Evolutionary conservation across 306 rosid genomes (phyloP), one percentile per base, ranked within the genome.

Genomic region (Acacia crassicarpa): DNA sequence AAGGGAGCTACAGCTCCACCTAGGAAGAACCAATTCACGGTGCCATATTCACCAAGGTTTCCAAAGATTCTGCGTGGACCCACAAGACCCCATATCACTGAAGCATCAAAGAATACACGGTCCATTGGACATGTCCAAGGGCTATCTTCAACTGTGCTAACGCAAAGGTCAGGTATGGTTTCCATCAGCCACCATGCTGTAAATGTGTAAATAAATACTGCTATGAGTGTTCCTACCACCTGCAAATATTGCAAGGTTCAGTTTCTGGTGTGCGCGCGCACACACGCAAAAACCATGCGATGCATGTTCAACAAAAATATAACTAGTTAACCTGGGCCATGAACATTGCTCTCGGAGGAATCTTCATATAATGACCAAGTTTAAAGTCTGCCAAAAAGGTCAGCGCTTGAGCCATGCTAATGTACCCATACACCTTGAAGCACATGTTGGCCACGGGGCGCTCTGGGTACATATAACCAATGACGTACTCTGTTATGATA

Each of bases 281-380:
- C 11, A 23, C 3, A 3, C 10, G 4, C 10, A 58, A 58, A 22
- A 22, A 58, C 20, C 33, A 13, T 13, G 16, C 38, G 1, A 72
- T 46, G 59, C 41, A 23, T 45, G 41, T 27, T 25, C 23, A 15
- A 12, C 23, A 20, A 71, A 72, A 49, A 75, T 25, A 54, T 38
- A 81, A 70, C 78, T 67, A 38, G 8, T 38, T 38, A 23, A 94
- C 98, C 91, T 94, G 98, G 40, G 94, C 97, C 90, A 89, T 86
- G 85, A 94, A 94, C 98, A 93, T 94, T 54, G 92, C 77, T 83
- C 97, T 89, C 25, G 97, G 97, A 20, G 98, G 98, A 89, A 94
- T 93, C 86, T 94, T 94, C 98, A 94, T 93, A 76, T 94, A 94
- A 83, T 93, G 98, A 35, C 97, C 98, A 19, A 94, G 97, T 87